phyloP scores from a whole-genome alignment of 106 monocot genomes.

The Apostasia ramifera region DNA sequence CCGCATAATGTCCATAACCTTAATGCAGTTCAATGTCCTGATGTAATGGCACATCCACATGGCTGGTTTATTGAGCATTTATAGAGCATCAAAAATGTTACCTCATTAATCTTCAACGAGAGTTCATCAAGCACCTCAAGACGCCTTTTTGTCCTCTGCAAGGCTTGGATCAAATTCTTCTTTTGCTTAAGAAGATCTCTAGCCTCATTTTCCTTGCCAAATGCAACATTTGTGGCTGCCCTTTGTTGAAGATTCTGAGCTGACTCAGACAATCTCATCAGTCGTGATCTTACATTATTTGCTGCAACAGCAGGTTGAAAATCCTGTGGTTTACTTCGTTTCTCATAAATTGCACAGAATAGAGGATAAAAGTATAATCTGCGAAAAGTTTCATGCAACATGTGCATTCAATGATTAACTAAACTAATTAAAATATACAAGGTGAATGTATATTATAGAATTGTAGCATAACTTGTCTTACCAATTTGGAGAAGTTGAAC shows the following conservation, averaged over 20 bases:
- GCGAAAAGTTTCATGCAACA: background rate
- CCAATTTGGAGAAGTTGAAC: too few relatives aligned
- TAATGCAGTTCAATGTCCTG: too few relatives aligned
- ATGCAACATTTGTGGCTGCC: slow-evolving; percentile 37
- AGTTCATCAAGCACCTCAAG: slow-evolving; percentile 67
- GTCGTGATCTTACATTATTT: slow-evolving; percentile 49
- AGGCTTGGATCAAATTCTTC: slow-evolving; percentile 57
- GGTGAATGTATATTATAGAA: background rate
- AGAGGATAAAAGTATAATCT: background rate
- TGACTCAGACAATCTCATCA: slow-evolving; percentile 69
- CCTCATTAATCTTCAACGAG: slow-evolving; percentile 62
- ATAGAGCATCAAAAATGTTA: slow-evolving; percentile 10
- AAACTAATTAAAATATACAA: background rate
- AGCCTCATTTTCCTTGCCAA: slow-evolving; percentile 62
- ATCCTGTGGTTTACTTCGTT: too few relatives aligned
- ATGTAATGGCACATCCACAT: too few relatives aligned
- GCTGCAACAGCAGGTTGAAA: slow-evolving; percentile 30
- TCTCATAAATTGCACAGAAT: too few relatives aligned
- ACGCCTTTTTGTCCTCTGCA: slow-evolving; percentile 59
- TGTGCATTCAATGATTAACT: background rate
- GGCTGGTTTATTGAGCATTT: too few relatives aligned
- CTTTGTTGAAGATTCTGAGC: slow-evolving; percentile 65
- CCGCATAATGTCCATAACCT: too few relatives aligned
- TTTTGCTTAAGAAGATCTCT: slow-evolving; percentile 60
- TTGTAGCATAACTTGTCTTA: too few relatives aligned